phyloP scores from a whole-genome alignment of 441 rosid species.

The Populus tomentosa region DNA sequence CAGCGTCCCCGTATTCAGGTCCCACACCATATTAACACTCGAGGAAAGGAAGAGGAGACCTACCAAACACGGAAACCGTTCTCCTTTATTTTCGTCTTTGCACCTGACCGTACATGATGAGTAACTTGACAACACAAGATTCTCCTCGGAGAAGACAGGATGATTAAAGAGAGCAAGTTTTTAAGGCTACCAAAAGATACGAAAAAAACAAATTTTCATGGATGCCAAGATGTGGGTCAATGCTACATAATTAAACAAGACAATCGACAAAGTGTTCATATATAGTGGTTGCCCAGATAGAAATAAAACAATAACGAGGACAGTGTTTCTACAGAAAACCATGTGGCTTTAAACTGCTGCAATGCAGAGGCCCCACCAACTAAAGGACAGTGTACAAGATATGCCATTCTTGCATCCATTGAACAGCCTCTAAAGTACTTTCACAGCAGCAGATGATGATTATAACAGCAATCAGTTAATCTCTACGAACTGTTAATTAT shows the following conservation, averaged over 20 bases:
- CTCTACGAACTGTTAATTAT: neutral
- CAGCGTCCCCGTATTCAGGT: neutral
- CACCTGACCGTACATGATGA: slow-evolving; percentile 7
- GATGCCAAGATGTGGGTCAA: slow-evolving; percentile 20
- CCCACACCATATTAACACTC: neutral
- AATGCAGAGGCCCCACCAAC: slow-evolving; percentile 4
- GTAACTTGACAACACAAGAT: slow-evolving; percentile 15
- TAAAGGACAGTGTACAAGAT: neutral
- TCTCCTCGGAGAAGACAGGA: slow-evolving; percentile 15
- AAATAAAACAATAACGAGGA: slow-evolving; percentile 7
- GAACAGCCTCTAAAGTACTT: slow-evolving; percentile 6
- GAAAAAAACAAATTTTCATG: slow-evolving; percentile 14
- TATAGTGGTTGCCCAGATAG: neutral
- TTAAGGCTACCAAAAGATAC: slow-evolving; percentile 10
- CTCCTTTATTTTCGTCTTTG: neutral
- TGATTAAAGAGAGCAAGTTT: slow-evolving; percentile 8
- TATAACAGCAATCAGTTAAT: neutral
- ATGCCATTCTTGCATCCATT: slow-evolving; percentile 11
- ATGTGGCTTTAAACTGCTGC: neutral
- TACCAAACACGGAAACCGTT: neutral
- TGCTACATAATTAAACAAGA: slow-evolving; percentile 1
- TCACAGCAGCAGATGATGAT: neutral
- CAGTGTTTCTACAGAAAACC: slow-evolving; percentile 8
- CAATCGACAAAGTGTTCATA: slow-evolving; percentile 12
- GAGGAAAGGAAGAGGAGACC: neutral